Percentiles rank a stretch among this genome's conserved stretches.
Conservation (phyloP, 305 asterid genomes). For the Fraxinus ornus region DNA sequence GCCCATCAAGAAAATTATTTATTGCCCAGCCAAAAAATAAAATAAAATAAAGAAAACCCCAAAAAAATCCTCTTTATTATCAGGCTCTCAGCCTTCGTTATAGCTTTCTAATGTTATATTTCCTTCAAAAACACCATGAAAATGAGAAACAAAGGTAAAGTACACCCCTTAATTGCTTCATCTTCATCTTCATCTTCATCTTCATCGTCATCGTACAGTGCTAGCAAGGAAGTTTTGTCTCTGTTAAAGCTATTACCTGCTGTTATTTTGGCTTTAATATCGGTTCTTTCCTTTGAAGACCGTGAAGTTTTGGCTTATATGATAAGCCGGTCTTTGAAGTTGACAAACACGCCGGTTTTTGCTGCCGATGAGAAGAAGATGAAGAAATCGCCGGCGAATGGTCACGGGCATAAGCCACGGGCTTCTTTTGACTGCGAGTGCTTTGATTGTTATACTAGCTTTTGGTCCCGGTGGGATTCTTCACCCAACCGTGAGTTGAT, state of each 20-base stretch:
- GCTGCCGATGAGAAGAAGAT: constrained; percentile 9
- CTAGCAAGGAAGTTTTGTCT: constrained; percentile 26
- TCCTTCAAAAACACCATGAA: not conserved
- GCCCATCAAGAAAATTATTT: not conserved
- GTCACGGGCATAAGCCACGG: constrained; percentile 30
- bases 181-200: constrained; percentile 15
- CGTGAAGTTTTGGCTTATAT: constrained; percentile 61
- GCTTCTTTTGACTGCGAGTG: constrained; percentile 56
- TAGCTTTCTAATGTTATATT: not conserved
- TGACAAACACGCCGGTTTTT: constrained; percentile 26
- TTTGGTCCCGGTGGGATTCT: constrained; percentile 58
- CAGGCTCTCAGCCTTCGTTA: constrained; percentile 1
- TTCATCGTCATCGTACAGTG: not conserved
- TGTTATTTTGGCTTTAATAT: constrained; percentile 45
- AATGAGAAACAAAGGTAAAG: no score
- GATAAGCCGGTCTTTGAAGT: constrained; percentile 53
- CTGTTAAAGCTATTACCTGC: constrained; percentile 56
- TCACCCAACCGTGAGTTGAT: constrained; percentile 61
- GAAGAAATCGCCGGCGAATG: constrained; percentile 20
- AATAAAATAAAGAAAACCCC: not conserved
- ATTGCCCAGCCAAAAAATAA: not conserved
- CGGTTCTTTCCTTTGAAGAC: constrained; percentile 51
- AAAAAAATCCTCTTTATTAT: not conserved
- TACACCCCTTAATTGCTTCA: no score
- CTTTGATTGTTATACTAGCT: constrained; percentile 59